These are phyloP conservation scores for Ceratocystis papillata DNA, from an alignment of 2,329 filamentous ascomycete species.

Conservation along the genomic window DNA sequence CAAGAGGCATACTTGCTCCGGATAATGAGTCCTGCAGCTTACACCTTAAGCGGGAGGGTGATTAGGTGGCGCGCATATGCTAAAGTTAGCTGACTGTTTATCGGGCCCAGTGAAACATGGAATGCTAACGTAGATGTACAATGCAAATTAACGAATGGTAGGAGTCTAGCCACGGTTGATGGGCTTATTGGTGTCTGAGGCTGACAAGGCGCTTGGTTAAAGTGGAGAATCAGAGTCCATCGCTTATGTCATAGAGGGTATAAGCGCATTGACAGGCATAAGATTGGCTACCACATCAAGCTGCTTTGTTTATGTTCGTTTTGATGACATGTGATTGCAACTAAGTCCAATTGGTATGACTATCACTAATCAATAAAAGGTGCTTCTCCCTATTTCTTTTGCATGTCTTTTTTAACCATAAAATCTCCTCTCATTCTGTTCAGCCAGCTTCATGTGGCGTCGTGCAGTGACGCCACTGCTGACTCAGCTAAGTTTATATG, in stretches of 20 bases:
- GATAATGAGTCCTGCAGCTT: neutral
- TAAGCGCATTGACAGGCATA: neutral
- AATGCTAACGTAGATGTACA: neutral
- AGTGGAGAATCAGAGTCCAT: neutral
- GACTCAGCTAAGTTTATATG: neutral
- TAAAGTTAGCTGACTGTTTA: neutral
- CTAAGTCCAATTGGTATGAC: neutral
- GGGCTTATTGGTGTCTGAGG: neutral
- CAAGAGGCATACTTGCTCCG: slow-evolving; percentile 48
- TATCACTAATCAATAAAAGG: no score
- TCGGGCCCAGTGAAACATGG: neutral
- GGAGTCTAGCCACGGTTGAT: neutral
- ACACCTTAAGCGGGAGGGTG: neutral
- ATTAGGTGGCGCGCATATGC: neutral
- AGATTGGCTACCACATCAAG: neutral
- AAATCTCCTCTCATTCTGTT: no score
- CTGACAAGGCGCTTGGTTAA: neutral
- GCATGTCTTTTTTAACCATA: no score
- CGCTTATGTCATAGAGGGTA: slow-evolving; percentile 1
- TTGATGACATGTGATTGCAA: neutral
- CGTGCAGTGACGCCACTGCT: neutral
- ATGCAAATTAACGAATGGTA: neutral
- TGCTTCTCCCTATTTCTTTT: no score
- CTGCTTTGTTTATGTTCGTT: neutral
- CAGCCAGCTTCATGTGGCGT: neutral